A percentile compares a stretch with the other conserved stretches of the same genome.
phyloP scores from a whole-genome alignment of 2,329 filamentous ascomycete species.

The Trichoderma koningii region DNA sequence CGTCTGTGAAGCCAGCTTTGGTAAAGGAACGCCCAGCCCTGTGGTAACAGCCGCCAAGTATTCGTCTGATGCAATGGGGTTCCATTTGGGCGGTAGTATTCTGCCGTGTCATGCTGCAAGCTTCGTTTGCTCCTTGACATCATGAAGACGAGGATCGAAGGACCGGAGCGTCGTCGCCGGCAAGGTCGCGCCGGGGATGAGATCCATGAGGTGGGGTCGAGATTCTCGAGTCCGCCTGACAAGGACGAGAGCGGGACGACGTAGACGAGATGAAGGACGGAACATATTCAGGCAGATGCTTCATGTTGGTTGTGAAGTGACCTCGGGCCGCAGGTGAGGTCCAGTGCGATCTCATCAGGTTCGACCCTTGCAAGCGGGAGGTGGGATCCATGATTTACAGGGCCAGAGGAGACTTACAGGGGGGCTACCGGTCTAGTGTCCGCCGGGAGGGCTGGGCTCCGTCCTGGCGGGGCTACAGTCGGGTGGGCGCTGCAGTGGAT shows the following conservation, averaged over 20 bases:
- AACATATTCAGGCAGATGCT: background rate
- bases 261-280: background rate
- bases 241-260: background rate
- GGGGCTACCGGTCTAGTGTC: no score
- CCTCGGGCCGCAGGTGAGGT: background rate
- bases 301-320: background rate
- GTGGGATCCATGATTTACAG: no score
- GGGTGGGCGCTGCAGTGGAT: no score
- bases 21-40: slow-evolving; percentile 55
- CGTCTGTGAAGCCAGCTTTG: slow-evolving; percentile 32
- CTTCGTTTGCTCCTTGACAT: slow-evolving; percentile 45
- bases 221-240: slow-evolving; percentile 44
- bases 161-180: slow-evolving; percentile 45
- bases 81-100: slow-evolving; percentile 68
- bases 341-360: no score
- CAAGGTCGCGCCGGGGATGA: slow-evolving; percentile 35
- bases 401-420: background rate
- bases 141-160: slow-evolving; percentile 50
- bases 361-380: no score
- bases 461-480: no score
- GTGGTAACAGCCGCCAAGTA: slow-evolving; percentile 56
- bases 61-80: no score
- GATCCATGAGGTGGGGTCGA: slow-evolving; percentile 15
- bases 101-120: slow-evolving; percentile 55
- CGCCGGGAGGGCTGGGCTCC: no score